Evolutionary conservation across 1,139 yeast genomes (phyloP), one percentile per base, ranked within the genome.

Genomic region (Candida labiduridarum): DNA sequence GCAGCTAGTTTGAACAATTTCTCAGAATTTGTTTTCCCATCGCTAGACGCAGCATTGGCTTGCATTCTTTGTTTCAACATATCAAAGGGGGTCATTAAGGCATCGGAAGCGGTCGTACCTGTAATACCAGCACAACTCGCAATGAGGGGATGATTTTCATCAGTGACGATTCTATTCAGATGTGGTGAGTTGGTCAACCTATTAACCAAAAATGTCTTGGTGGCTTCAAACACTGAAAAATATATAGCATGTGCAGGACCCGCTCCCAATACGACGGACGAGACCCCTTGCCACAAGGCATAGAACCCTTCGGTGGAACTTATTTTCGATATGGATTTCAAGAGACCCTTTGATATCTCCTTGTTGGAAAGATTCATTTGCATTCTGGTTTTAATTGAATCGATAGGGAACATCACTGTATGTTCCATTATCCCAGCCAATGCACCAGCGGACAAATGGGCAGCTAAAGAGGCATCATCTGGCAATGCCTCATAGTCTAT

Each of bases 201-300:
- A 58, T 74, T 73, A 63, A 82, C 69, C 78, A 77, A 50, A 65
- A 70, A 64, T 29, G 88, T 83, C 67, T 92, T 92, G 52, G 94
- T 80, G 45, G 85, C 80, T 70, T 94, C 99, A 69, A 92, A 95
- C 7, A 96, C 96, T n/a, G 94, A 87, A 69, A 92, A 94, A 71
- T 95, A 95, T 14, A 95, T 89, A 1, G 99, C 99, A 71, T 94
- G 99, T 9, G 99, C 98, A 1, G 99, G 99, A 4, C 99, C 99
- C n/a, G 99, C 98, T 41, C 99, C 99, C 56, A 94, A 66, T 10
- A 92, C 84, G 56, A 95, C 96, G 1, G 97, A 89, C 14, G 94
- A 85, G 33, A 94, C 91, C 52, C 99, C 99, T 64, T 96, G 79
- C 97, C 98, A 94, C 43, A 92, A 79, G 1, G 96, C 89, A 52